Evolutionary conservation across 2,329 filamentous ascomycete genomes (phyloP).

Genomic region (Beauveria medogensis): DNA sequence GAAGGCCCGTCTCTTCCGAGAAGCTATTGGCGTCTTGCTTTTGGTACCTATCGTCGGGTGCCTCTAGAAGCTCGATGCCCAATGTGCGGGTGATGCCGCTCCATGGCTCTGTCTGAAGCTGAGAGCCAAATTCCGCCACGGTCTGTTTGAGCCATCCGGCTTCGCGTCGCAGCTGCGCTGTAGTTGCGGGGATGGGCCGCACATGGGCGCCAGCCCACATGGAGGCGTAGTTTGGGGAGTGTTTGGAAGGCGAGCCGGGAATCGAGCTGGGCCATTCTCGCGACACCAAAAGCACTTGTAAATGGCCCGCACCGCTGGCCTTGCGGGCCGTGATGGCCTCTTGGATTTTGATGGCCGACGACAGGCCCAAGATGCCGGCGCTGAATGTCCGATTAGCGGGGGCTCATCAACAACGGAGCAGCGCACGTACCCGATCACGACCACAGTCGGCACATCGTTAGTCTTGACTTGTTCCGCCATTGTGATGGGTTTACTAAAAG

Average conservation of each 20-base stretch:
- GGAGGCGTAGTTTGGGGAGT: conserved; percentile 41
- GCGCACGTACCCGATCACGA: conserved; percentile 11
- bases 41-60: conserved; percentile 31
- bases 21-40: conserved; percentile 22
- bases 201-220: conserved; percentile 52
- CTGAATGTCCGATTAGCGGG: conserved; percentile 22
- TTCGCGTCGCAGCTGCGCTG: conserved; percentile 24
- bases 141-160: conserved; percentile 25
- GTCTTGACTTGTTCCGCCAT: not conserved
- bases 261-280: conserved; percentile 29
- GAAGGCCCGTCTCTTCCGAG: conserved; percentile 20
- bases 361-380: conserved; percentile 46
- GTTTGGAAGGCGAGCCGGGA: conserved; percentile 20
- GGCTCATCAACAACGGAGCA: not conserved
- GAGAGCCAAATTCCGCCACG: conserved; percentile 18
- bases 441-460: conserved; percentile 2
- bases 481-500: not conserved
- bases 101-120: conserved; percentile 18
- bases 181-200: conserved; percentile 36
- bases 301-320: not conserved
- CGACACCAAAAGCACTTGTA: conserved; percentile 21
- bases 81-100: conserved; percentile 40
- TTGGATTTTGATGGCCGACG: conserved; percentile 38
- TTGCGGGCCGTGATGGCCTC: conserved; percentile 11
- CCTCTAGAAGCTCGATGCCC: conserved; percentile 45